Base-by-base conservation (phyloP, 768 basidiomycete genomes). In the Mycena galopus region DNA sequence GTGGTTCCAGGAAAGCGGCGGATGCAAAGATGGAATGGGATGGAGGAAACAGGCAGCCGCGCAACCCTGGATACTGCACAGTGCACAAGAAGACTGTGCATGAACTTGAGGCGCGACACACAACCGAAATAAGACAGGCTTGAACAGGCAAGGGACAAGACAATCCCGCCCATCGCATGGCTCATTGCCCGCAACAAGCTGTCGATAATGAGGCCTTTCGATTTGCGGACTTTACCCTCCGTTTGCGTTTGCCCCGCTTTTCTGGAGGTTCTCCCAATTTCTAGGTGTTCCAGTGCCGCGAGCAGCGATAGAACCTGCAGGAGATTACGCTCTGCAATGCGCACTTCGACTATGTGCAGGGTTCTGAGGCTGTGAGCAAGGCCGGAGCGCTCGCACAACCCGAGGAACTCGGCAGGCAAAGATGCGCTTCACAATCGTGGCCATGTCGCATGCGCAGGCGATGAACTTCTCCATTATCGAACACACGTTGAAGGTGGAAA, bases 231-330 rank as follows among this genome's bases (percentile, higher is more conserved):
- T 10, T 57, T 33, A 7, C 19, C 55, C 30, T n/a, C 25, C 30
- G 9, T 21, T 57, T 57, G 12, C 32, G 32, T 19, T 44, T 29
- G 25, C 3, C 39, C 3, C 19, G 37, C 17, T 19, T 29, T 29
- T 17, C 11, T 30, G 23, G 62, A 32, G 5, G 16, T 27, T 29
- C 62, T 59, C 23, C 59, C 67, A 25, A 69, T 35, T 33, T 62
- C 67, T 3, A 69, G 67, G 37, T 30, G 58, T 67, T 67, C 65
- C 19, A 67, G 42, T 29, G 59, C 57, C 58, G 25, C 44, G 47
- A 68, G 67, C 58, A 53, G n/a, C 3, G 67, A 37, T 51, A 67
- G n/a, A 51, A 67, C n/a, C 57, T 47, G 42, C 12, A 59, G 5
- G 2, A 67, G 44, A 30, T 67, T 32, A 6, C 42, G 23, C 23